phyloP scores from a whole-genome alignment of 306 rosid genomes.

The barrel medic (Medicago truncatula) region MtrunA17r5.0-ANR NC_053044.1:22448001-22448500 shows the following conservation, averaged over 20 bases:
- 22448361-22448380: slow-evolving; percentile 12
- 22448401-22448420: slow-evolving; percentile 19
- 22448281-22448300: not conserved
- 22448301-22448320: slow-evolving; percentile 1
- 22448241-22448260: not conserved
- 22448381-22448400: slow-evolving; percentile 12
- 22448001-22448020: slow-evolving; percentile 13
- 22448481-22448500: slow-evolving; percentile 7
- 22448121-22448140: not conserved
- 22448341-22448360: not conserved
- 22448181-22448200: not conserved
- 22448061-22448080: slow-evolving; percentile 16
- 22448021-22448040: slow-evolving; percentile 29
- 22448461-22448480: slow-evolving; percentile 30
- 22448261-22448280: not conserved
- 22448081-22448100: slow-evolving; percentile 2
- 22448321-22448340: slow-evolving; percentile 8
- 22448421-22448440: slow-evolving; percentile 2
- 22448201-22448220: not conserved
- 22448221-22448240: not conserved
- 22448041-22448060: slow-evolving; percentile 28
- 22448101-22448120: not conserved
- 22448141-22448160: not conserved
- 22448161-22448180: not conserved
- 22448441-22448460: slow-evolving; percentile 16